Conservation (phyloP, 148 eudicot genomes). For the Arbutus unedo region DNA sequence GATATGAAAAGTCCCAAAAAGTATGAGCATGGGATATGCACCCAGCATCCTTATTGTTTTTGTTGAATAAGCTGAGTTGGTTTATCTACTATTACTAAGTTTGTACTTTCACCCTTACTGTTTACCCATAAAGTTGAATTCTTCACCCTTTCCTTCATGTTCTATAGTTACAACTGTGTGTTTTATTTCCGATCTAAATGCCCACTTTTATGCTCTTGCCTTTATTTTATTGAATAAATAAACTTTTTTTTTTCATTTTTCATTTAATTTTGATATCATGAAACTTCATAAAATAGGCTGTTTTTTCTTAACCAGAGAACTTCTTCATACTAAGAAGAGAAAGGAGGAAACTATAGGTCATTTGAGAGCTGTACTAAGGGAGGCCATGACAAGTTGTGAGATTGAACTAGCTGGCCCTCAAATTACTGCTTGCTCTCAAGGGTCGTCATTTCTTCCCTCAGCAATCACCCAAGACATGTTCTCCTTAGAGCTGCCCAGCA, state of each 20-base stretch:
- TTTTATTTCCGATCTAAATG: neutral
- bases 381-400: conserved; percentile 39
- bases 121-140: neutral
- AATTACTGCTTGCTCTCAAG: conserved; percentile 39
- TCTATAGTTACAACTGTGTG: too few relatives aligned
- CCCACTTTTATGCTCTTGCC: neutral
- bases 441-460: conserved; percentile 45
- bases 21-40: too few relatives aligned
- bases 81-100: neutral
- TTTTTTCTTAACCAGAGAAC: conserved; percentile 22
- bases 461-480: conserved; percentile 39
- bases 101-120: neutral
- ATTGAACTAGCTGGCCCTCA: conserved; percentile 48
- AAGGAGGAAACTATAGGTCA: conserved; percentile 41
- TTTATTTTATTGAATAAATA: neutral
- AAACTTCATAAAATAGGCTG: neutral
- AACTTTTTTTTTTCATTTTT: neutral
- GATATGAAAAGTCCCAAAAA: too few relatives aligned
- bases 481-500: conserved; percentile 29
- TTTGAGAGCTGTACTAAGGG: conserved; percentile 34
- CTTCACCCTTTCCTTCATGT: neutral
- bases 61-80: neutral
- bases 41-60: too few relatives aligned
- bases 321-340: conserved; percentile 38
- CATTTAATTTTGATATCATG: neutral